A percentile compares a stretch with the other conserved stretches of the same genome.
Evolutionary conservation across 2,329 filamentous ascomycete species (phyloP).

Genomic region (Fusarium acutatum): DNA sequence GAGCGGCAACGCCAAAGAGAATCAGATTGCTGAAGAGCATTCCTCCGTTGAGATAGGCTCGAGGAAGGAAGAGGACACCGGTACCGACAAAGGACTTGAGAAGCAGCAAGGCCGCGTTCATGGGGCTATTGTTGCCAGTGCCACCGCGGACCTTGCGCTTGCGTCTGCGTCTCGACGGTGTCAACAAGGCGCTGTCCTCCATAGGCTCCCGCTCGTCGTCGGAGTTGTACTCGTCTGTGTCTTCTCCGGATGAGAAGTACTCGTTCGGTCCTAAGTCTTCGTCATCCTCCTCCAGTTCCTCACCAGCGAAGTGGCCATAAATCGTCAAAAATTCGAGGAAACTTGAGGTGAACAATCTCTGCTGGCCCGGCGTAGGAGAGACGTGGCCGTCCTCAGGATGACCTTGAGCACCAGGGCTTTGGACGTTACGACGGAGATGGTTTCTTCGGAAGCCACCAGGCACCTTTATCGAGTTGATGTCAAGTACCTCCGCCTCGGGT

Average conservation of each 20-base stretch:
- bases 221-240: conserved; percentile 68
- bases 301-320: conserved; percentile 97
- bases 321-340: conserved; percentile 96
- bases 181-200: conserved; percentile 86
- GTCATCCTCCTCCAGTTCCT: conserved; percentile 96
- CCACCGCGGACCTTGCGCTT: conserved; percentile 79
- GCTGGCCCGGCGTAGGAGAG: conserved; percentile 46
- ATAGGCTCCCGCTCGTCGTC: conserved; percentile 80
- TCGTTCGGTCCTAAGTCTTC: conserved; percentile 87
- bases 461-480: conserved; percentile 90
- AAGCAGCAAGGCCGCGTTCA: conserved; percentile 82
- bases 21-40: conserved; percentile 97
- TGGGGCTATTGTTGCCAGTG: conserved; percentile 79
- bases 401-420: conserved; percentile 59
- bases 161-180: conserved; percentile 76
- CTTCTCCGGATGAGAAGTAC: conserved; percentile 85
- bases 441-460: conserved; percentile 94
- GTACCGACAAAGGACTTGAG: conserved; percentile 99
- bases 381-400: conserved; percentile 46
- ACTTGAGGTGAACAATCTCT: conserved; percentile 82
- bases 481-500: conserved; percentile 80
- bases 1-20: conserved; percentile 80
- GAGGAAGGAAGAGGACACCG: conserved; percentile 90
- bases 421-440: conserved; percentile 80
- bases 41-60: conserved; percentile 93